Conservation (phyloP, 2,329 filamentous ascomycete species). For the Fusarium nematophilum region DNA sequence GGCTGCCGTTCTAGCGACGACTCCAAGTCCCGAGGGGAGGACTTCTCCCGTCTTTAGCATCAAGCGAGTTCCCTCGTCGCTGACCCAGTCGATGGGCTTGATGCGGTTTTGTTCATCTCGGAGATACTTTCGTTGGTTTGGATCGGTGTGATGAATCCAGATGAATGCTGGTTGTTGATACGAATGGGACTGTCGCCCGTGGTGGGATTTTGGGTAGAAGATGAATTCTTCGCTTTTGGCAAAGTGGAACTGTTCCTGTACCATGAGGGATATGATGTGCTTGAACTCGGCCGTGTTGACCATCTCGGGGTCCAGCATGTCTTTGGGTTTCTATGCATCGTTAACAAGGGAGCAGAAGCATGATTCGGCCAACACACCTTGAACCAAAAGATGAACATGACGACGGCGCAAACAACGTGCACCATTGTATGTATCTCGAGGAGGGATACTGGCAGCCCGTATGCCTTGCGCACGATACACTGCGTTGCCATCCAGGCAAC, state of each 20-base stretch:
- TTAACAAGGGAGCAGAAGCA: neutral
- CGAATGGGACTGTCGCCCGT: neutral
- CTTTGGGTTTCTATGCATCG: conserved; percentile 11
- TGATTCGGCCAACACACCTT: neutral
- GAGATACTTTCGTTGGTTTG: conserved; percentile 2
- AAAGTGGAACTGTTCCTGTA: conserved; percentile 17
- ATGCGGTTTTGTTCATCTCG: neutral
- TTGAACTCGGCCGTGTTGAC: conserved; percentile 6
- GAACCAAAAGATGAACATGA: neutral
- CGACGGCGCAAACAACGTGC: too few relatives aligned
- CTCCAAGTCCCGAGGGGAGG: conserved; percentile 4
- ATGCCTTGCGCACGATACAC: neutral
- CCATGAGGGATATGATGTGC: conserved; percentile 9
- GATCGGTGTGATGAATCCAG: neutral
- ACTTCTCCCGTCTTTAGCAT: conserved; percentile 12
- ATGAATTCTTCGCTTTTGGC: conserved; percentile 14
- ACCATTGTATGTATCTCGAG: conserved; percentile 1
- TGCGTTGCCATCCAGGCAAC: conserved; percentile 3
- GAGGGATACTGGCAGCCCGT: neutral
- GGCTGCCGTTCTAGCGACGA: conserved; percentile 3
- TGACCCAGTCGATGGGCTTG: conserved; percentile 3
- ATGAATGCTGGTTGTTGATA: neutral
- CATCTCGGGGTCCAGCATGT: conserved; percentile 8
- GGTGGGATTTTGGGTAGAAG: conserved; percentile 3
- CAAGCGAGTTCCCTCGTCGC: neutral